Evolutionary conservation across 129 eudicot genomes (phyloP), one percentile per base, ranked within the genome.

Genomic region (Saussurea involucrata): DNA sequence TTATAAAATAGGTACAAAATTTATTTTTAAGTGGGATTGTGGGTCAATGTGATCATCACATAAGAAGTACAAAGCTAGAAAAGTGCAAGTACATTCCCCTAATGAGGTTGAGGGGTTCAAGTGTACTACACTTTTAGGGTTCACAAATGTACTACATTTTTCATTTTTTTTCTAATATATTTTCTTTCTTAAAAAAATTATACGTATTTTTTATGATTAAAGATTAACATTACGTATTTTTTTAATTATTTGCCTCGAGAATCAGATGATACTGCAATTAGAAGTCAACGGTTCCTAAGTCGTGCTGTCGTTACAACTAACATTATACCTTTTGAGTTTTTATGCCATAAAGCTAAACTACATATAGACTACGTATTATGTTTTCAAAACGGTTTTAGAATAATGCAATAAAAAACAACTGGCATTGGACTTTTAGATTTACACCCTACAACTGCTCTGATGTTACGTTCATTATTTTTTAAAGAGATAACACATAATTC

Each of bases 61-160:
- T 61, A 70, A 76, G 32, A 71, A 78, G 77, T 78, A 78, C 77
- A 71, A 61, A n/a, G n/a, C n/a, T n/a, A n/a, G n/a, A n/a, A n/a
- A n/a, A 70, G 28, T 10, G 75, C 27, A 15, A 77, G 81, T 77
- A 78, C 75, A n/a, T 57, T 21, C n/a, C n/a, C n/a, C n/a, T n/a
- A n/a, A n/a, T 58, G 69, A 13, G 82, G 63, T 61, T 78, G n/a
- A n/a, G n/a, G n/a, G n/a, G n/a, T 61, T 60, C 24, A 78, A n/a
- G 24, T 78, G 82, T 78, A 69, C 76, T 69, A 33, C 75, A 69
- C 70, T 32, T 22, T 21, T 67, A 68, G 75, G 72, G 74, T 66
- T 28, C 31, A 49, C 9, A 53, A 66, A 8, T 68, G 81, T 68
- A 77, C 76, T 69, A 12, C 63, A 69, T 25, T 11, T 22, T 29